Base-by-base conservation (phyloP, 1,284 basidiomycete species). In the Sporisorium iseilematis-ciliati region DNA sequence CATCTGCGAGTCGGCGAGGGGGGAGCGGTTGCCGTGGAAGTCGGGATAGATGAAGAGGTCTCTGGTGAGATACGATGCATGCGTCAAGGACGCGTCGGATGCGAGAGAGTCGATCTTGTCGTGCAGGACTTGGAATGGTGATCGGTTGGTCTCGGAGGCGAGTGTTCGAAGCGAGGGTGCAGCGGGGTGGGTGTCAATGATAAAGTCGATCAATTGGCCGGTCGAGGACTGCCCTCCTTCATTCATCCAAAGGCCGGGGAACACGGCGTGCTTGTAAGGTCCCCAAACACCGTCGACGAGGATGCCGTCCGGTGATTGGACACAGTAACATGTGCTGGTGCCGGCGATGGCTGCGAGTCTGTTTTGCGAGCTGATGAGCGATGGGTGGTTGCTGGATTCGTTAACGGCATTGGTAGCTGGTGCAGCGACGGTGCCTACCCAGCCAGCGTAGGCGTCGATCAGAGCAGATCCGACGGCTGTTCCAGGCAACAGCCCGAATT, bases 401-500 rank as follows among this genome's bases (percentile, higher is more conserved):
- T 57, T 56, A 5, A 70, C 55, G 5, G 64, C 52, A 26, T 86
- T 82, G 45, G 87, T 89, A 73, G 91, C 91, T 21, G 90, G 88
- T 8, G 95, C 95, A 8, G 93, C 96, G 41, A 97, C 91, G 0
- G 96, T 98, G 20, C 97, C 96, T 78, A 99, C 89, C 96, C 96
- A 99, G n/a, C 96, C 96, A 2, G 96, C 94, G 86, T 98, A 97
- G 89, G 95, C 96, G 81, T 99, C 96, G 80, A 99, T 97, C 50
- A 99, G 90, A 23, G 91, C 95, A 76, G 93, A 95, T 7, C 95
- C 95, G 20, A 98, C 94, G 0, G 95, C 90, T 0, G 93, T 98
- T n/a, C 96, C 95, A 75, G 92, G 91, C 0, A 89, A 75, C 42
- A 99, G 86, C 0, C 96, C 95, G 11, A 97, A 89, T 79, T 98